phyloP scores from a whole-genome alignment of 1,139 yeast species.

The Yamadazyma songkhlaensis region DNA sequence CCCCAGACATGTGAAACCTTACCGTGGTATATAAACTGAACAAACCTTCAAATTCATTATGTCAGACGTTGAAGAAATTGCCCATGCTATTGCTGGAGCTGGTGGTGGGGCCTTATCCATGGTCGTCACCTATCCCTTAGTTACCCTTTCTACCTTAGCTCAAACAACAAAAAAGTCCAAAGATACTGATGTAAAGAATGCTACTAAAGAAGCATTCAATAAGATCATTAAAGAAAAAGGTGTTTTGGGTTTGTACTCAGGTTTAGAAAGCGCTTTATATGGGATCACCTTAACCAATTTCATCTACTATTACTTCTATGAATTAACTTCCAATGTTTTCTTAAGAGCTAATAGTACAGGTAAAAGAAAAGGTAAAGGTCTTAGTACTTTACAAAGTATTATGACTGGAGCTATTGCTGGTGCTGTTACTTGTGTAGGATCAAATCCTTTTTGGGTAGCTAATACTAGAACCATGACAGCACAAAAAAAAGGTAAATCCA shows the following conservation, averaged over 20 bases:
- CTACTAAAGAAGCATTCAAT: constrained; percentile 35
- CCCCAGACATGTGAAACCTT: constrained; percentile 1
- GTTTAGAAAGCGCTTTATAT: constrained; percentile 81
- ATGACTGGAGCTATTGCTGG: constrained; percentile 86
- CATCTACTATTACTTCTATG: constrained; percentile 88
- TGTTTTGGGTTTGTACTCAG: constrained; percentile 71
- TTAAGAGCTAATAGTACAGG: constrained; percentile 34
- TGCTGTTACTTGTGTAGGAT: constrained; percentile 73
- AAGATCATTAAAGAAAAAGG: constrained; percentile 63
- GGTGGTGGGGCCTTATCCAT: constrained; percentile 89
- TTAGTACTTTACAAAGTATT: constrained; percentile 71
- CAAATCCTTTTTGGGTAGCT: constrained; percentile 97
- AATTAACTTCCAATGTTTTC: constrained; percentile 58
- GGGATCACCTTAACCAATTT: constrained; percentile 87
- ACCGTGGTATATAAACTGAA: too few species aligned
- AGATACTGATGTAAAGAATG: constrained; percentile 9
- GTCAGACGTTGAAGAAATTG: constrained; percentile 51
- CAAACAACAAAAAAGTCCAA: constrained; percentile 55
- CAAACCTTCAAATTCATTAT: constrained; percentile 11
- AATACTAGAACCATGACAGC: constrained; percentile 80
- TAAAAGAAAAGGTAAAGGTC: constrained; percentile 32
- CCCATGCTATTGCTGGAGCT: constrained; percentile 91
- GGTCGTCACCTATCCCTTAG: constrained; percentile 82
- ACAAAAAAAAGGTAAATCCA: constrained; percentile 30
- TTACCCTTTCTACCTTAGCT: constrained; percentile 79